These are phyloP conservation scores for Pleurotus tuber-regium DNA, from an alignment of 768 basidiomycete species.

Conservation along the genomic window DNA sequence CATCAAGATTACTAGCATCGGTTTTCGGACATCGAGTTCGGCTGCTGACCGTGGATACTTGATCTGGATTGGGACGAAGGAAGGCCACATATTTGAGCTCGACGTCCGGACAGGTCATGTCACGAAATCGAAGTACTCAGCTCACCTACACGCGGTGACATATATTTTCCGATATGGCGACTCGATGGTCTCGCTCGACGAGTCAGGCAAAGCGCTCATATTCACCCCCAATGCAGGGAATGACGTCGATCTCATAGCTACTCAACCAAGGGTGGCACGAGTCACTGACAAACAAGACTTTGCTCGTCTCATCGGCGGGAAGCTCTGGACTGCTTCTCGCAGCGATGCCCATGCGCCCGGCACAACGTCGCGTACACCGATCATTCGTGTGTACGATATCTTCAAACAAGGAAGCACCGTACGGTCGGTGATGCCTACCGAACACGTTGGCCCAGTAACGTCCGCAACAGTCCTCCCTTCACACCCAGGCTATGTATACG, in stretches of 20 bases:
- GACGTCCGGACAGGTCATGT: conserved; percentile 64
- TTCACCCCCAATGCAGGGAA: conserved; percentile 52
- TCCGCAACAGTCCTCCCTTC: conserved; percentile 75
- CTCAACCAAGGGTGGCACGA: conserved; percentile 57
- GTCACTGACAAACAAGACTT: conserved; percentile 84
- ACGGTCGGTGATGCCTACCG: conserved; percentile 56
- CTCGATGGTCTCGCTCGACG: conserved; percentile 81
- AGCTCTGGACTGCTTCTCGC: conserved; percentile 80
- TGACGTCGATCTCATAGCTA: conserved; percentile 45
- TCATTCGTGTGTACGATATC: conserved; percentile 80
- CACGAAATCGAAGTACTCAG: conserved; percentile 53
- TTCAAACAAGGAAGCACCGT: conserved; percentile 56
- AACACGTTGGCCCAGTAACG: conserved; percentile 80
- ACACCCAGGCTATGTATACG: conserved; percentile 63
- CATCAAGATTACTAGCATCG: conserved; percentile 70
- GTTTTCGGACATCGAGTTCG: conserved; percentile 57
- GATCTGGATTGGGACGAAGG: conserved; percentile 89
- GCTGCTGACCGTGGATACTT: conserved; percentile 54
- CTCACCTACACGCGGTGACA: conserved; percentile 65
- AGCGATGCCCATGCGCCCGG: conserved; percentile 43
- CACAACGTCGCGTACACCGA: conserved; percentile 50
- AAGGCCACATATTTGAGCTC: conserved; percentile 83
- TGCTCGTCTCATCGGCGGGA: conserved; percentile 66
- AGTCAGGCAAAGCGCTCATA: conserved; percentile 77
- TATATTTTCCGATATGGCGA: conserved; percentile 72